Evolutionary conservation across 202 grass and related monocot genomes (phyloP).

Genomic region (Brachypodium distachyon): DNA sequence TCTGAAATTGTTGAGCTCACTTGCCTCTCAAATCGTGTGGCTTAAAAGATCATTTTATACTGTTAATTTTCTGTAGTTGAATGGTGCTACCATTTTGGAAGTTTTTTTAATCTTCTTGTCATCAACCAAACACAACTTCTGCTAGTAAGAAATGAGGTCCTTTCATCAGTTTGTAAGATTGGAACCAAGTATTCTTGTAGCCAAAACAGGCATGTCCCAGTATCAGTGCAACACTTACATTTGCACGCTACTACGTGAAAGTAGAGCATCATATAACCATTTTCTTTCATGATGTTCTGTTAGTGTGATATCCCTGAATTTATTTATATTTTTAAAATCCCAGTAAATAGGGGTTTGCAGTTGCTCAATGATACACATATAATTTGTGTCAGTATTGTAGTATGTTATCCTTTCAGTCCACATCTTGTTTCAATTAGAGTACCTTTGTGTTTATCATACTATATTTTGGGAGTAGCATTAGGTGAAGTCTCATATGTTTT

Average conservation of each 20-base stretch:
- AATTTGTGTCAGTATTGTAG: background rate
- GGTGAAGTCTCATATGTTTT: conserved; percentile 7
- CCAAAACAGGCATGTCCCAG: background rate
- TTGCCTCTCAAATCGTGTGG: background rate
- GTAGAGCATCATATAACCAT: background rate
- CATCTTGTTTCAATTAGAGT: conserved; percentile 9
- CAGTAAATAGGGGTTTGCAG: no score
- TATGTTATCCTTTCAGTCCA: background rate
- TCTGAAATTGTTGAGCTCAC: background rate
- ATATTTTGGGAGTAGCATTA: background rate
- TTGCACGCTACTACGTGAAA: background rate
- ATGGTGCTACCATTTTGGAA: background rate
- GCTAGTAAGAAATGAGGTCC: background rate
- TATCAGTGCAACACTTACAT: background rate
- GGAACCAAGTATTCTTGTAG: background rate
- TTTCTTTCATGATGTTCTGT: no score
- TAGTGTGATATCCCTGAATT: no score
- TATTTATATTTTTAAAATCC: no score
- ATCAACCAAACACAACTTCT: background rate
- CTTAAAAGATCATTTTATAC: background rate
- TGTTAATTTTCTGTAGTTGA: background rate
- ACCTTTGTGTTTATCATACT: no score
- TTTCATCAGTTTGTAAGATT: background rate
- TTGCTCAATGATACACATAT: background rate
- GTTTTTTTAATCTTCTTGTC: background rate